These are phyloP conservation scores for Aspergillus funiculosus DNA, from an alignment of 495 filamentous ascomycete species.

Conservation along the genomic window DNA sequence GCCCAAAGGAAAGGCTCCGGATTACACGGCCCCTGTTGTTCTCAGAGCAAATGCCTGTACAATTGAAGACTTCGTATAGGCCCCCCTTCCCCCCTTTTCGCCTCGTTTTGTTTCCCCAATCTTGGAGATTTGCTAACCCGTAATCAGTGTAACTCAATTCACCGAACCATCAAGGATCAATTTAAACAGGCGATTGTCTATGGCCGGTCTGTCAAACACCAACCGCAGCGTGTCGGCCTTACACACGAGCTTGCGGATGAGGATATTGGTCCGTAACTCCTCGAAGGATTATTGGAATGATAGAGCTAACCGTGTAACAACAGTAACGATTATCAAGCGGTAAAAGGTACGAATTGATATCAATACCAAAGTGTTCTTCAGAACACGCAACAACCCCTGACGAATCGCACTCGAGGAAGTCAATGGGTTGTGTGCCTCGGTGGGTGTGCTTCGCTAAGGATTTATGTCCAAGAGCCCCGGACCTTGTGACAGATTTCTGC, in stretches of 20 bases:
- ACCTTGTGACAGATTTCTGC: constrained; percentile 29
- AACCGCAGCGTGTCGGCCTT: constrained; percentile 92
- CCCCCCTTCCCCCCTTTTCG: neutral
- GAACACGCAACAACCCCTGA: constrained; percentile 27
- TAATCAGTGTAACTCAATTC: constrained; percentile 85
- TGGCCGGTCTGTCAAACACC: constrained; percentile 96
- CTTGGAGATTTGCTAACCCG: constrained; percentile 22
- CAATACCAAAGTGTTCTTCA: constrained; percentile 25
- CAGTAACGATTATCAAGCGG: constrained; percentile 93
- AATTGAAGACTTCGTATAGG: constrained; percentile 92
- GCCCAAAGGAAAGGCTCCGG: constrained; percentile 89
- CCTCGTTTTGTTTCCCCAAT: neutral
- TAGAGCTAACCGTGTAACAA: constrained; percentile 34
- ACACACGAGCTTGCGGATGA: constrained; percentile 90
- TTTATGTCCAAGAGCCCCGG: constrained; percentile 18
- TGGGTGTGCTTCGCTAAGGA: constrained; percentile 20
- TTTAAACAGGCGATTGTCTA: constrained; percentile 96
- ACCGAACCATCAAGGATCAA: constrained; percentile 90
- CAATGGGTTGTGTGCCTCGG: constrained; percentile 27
- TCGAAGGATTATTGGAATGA: constrained; percentile 3
- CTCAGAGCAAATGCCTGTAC: constrained; percentile 75
- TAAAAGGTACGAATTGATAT: constrained; percentile 42
- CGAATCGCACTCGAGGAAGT: constrained; percentile 27
- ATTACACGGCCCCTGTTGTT: constrained; percentile 89
- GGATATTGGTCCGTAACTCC: constrained; percentile 75